Percentiles rank a stretch among this genome's conserved stretches.
These are phyloP conservation scores for Claviceps sp. DNA, from an alignment of 2,329 filamentous ascomycete species.

Conservation along the genomic window DNA sequence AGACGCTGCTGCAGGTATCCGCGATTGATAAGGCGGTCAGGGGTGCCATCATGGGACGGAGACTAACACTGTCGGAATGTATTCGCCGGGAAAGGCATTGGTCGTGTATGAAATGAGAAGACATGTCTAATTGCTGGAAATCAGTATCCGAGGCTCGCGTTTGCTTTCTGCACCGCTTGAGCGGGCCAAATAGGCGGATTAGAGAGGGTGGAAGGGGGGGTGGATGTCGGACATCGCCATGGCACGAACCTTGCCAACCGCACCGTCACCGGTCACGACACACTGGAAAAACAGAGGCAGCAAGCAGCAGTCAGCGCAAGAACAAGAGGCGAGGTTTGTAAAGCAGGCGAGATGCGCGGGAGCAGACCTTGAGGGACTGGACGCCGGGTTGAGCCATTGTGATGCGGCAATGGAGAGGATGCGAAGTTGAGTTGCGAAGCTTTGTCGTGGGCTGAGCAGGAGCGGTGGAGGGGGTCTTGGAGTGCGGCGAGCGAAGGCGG, in stretches of 20 bases:
- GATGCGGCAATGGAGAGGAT: constrained; percentile 3
- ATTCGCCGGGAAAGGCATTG: constrained; percentile 99
- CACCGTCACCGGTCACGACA: constrained; percentile 97
- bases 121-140: constrained; percentile 58
- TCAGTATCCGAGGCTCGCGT: not conserved
- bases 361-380: constrained; percentile 76
- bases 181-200: constrained; percentile 1
- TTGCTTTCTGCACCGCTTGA: not conserved
- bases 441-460: constrained; percentile 1
- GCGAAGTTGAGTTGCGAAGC: not conserved
- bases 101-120: constrained; percentile 98
- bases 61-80: constrained; percentile 94
- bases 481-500: constrained; percentile 4
- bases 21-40: constrained; percentile 1
- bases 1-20: constrained; percentile 1
- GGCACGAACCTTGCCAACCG: constrained; percentile 64
- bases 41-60: constrained; percentile 4
- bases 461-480: constrained; percentile 3
- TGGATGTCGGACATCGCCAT: not conserved
- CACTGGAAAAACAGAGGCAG: constrained; percentile 44
- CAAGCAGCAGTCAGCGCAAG: constrained; percentile 15
- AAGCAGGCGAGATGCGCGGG: not conserved
- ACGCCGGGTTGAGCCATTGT: constrained; percentile 71
- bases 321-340: constrained; percentile 1
- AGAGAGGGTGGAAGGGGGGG: not conserved